A percentile compares a stretch with the other conserved stretches of the same genome.
Conservation (phyloP, 306 rosid genomes). For the Acacia crassicarpa region DNA sequence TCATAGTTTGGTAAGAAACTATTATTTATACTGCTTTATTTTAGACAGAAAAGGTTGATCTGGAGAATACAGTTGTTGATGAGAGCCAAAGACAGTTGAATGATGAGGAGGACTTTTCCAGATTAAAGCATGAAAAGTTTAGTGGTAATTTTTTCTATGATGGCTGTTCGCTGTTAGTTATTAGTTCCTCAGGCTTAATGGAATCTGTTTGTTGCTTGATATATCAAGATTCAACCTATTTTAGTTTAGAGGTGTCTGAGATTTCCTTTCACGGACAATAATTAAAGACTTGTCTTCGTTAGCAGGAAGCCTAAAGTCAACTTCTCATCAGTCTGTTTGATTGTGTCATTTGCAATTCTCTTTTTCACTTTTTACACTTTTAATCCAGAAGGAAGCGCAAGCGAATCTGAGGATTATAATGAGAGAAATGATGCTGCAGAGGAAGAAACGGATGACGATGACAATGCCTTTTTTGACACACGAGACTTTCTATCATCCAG, state of each 20-base stretch:
- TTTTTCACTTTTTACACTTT: conserved; percentile 8
- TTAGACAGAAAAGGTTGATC: conserved; percentile 98
- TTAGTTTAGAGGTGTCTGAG: neutral
- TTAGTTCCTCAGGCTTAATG: conserved; percentile 1
- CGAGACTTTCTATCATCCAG: conserved; percentile 90
- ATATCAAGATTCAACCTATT: neutral
- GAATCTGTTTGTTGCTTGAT: conserved; percentile 14
- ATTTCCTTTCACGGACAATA: neutral
- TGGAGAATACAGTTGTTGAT: conserved; percentile 96
- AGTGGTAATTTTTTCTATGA: conserved; percentile 57
- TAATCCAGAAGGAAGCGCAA: conserved; percentile 67
- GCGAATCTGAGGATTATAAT: conserved; percentile 88
- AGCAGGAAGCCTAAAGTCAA: neutral
- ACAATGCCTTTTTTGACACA: conserved; percentile 82
- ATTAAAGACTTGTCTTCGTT: neutral
- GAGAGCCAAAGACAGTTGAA: conserved; percentile 88
- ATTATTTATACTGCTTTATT: conserved; percentile 41
- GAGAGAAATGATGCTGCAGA: conserved; percentile 92
- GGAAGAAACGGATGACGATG: conserved; percentile 95
- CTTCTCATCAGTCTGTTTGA: neutral
- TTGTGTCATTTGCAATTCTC: neutral
- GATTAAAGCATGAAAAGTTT: conserved; percentile 66
- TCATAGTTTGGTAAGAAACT: conserved; percentile 28
- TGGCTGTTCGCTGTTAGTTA: neutral
- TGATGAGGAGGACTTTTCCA: conserved; percentile 58